Base-by-base conservation (phyloP, 208 protist species). In the Plasmodiophora brassicae region DNA sequence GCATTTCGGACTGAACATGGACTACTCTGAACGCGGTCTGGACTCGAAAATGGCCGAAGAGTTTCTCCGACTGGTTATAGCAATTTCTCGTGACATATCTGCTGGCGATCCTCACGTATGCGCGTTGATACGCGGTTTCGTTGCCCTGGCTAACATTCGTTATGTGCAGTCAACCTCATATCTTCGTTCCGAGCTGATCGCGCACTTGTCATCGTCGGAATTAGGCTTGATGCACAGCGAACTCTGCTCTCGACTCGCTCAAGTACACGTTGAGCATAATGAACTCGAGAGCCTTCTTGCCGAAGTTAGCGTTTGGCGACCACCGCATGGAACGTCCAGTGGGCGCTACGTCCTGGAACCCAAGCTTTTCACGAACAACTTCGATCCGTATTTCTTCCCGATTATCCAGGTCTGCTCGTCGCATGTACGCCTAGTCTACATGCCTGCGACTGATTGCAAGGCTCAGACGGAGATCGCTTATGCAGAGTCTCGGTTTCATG, bases 371-470 rank as follows among this genome's bases (percentile, higher is more conserved):
- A 44, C 65, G 5, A n/a, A n/a, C n/a, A 32, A 5, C 5, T 78
- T 78, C n/a, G n/a, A 78, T 78, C 65, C 65, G 5, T 78, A 44
- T 78, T 78, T 78, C 65, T 78, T 78, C 41, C 65, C 32, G 32
- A n/a, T 78, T 38, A 38, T 32, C n/a, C 65, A 78, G n/a, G 65
- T 78, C 32, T 44, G 5, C 20, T 78, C n/a, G n/a, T 44, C n/a
- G n/a, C n/a, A n/a, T n/a, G n/a, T n/a, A n/a, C n/a, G n/a, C n/a
- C n/a, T 36, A 32, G 14, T 78, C 5, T 5, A 78, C 5, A 78
- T 78, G 5, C n/a, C 20, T 78, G 5, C 65, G 65, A 5, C n/a
- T 38, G 41, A 5, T 38, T 78, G 14, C 41, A 32, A 5, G 50
- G 14, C n/a, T 14, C 41, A 78, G 65, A 78, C 10, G 10, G 65